These are phyloP conservation scores for Trichocladium antarcticum DNA, from an alignment of 495 filamentous ascomycete species.

Conservation along the genomic window DNA sequence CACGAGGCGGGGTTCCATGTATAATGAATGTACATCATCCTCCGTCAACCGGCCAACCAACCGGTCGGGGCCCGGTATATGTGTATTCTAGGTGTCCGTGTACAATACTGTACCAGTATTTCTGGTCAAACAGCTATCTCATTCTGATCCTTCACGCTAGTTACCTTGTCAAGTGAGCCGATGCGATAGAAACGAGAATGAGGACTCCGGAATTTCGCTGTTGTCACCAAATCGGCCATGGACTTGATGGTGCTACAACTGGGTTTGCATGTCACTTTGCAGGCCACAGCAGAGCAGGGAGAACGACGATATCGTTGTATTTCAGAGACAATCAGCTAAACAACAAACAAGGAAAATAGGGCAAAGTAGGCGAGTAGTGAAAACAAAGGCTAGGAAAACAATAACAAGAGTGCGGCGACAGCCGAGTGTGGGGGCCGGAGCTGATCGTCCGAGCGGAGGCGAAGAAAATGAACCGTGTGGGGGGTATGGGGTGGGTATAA, in stretches of 20 bases:
- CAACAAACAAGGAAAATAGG: constrained; percentile 6
- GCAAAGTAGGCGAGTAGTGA: neutral
- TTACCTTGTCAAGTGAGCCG: too few species aligned
- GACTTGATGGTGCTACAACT: too few species aligned
- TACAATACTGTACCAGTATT: constrained; percentile 4
- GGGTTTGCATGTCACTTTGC: too few species aligned
- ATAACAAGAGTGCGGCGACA: constrained; percentile 1
- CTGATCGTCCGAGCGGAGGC: neutral
- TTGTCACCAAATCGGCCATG: too few species aligned
- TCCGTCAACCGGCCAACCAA: neutral
- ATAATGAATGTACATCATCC: neutral
- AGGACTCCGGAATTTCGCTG: too few species aligned
- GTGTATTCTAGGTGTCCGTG: constrained; percentile 12
- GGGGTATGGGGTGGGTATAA: neutral
- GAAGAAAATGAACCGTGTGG: neutral
- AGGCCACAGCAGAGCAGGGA: neutral
- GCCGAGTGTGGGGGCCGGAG: neutral
- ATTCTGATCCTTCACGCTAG: too few species aligned
- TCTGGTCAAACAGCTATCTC: neutral
- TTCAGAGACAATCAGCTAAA: constrained; percentile 15
- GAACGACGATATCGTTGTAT: constrained; percentile 10
- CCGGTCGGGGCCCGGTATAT: neutral
- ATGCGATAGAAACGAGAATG: too few species aligned
- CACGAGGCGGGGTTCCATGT: too few species aligned
- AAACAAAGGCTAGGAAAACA: constrained; percentile 9